Base-by-base conservation (phyloP, 495 filamentous ascomycete species). In the Pyronema omphalodes region DNA sequence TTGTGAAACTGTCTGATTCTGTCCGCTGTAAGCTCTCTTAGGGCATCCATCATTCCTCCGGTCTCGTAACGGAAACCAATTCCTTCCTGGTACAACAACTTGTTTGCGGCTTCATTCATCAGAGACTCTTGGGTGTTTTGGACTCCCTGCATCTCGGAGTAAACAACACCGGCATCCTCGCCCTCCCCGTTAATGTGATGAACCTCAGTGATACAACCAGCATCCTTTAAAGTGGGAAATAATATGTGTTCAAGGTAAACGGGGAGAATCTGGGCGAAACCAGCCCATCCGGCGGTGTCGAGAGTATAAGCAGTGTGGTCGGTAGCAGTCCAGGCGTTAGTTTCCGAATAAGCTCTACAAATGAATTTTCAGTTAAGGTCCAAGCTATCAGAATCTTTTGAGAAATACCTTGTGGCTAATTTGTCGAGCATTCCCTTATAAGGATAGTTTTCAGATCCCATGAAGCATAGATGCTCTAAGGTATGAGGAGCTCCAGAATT, bases 281-380 rank as follows among this genome's bases (percentile, higher is more conserved):
- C 89, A 60, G 91, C 86, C 89, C 91, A 96, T 9, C 93, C 91
- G 19, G 91, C 91, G 9, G 88, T 88, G 54, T 93, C 80, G 2
- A 99, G 75, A 1, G 86, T 93, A 67, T 99, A 99, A 1, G 85
- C 89, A n/a, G 93, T 99, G 57, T 94, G 86, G 62, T 94, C 89
- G 35, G 83, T 88, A 29, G 79, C 81, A 7, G 91, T 99, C 86
- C 87, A 96, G 1, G 91, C 91, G 69, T 99, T 99, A 35, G 89
- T 99, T 57, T 73, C 76, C 12, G 88, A 93, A 68, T 96, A 99
- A 1, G 88, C 84, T 52, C 91, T 76, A 8, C 35, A 19, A 54
- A 12, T 19, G 0, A 52, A 17, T 12, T 12, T 18, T 59, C 17
- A 56, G 19, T 51, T 17, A 44, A 49, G 1, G 23, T 29, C 37